A percentile compares a stretch with the other conserved stretches of the same genome.
phyloP scores from a whole-genome alignment of 306 rosid genomes.

The Castanospermum australe region DNA sequence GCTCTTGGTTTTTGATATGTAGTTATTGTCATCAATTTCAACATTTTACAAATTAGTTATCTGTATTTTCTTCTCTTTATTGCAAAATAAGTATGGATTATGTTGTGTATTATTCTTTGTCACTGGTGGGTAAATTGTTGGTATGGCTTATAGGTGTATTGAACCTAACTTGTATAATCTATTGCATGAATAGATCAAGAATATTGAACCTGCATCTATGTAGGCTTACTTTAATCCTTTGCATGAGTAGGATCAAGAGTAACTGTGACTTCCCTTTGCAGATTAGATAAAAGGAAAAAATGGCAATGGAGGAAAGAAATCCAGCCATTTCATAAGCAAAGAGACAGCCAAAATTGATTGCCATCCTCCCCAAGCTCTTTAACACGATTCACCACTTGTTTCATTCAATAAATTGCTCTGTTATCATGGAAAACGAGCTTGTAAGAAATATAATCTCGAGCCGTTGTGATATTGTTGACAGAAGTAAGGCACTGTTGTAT shows the following conservation, averaged over 20 bases:
- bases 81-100: neutral
- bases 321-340: constrained; percentile 77
- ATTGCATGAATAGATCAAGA: neutral
- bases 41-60: neutral
- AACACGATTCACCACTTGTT: constrained; percentile 62
- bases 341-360: constrained; percentile 60
- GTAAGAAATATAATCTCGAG: constrained; percentile 57
- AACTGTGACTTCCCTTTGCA: constrained; percentile 36
- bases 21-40: neutral
- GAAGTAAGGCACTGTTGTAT: constrained; percentile 48
- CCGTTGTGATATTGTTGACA: constrained; percentile 52
- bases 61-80: neutral
- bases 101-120: neutral
- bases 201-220: neutral
- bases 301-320: constrained; percentile 60
- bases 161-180: neutral
- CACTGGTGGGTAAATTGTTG: neutral
- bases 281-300: constrained; percentile 75
- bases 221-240: neutral
- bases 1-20: neutral
- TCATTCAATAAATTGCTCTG: constrained; percentile 53
- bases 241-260: constrained; percentile 8
- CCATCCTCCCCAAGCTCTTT: constrained; percentile 77
- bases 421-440: constrained; percentile 73
- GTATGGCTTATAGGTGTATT: neutral